phyloP scores from a whole-genome alignment of 805 yeast genomes.

The Candida maris region DNA sequence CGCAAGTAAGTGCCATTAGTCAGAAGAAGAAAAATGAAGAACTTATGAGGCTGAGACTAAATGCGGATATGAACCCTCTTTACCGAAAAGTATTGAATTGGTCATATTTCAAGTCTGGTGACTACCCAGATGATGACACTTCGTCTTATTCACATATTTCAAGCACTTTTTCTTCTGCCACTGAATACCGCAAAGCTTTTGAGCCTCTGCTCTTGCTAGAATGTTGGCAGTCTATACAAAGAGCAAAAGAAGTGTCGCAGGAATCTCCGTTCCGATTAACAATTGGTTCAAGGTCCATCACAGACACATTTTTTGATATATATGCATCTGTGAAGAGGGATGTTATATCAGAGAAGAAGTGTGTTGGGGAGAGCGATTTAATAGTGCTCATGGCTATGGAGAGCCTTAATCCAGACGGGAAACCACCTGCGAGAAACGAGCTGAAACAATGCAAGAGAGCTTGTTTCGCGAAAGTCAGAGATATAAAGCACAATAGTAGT shows the following conservation, averaged over 20 bases:
- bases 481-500: constrained; percentile 59
- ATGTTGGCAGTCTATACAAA: constrained; percentile 87
- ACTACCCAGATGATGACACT: constrained; percentile 49
- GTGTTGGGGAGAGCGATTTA: constrained; percentile 71
- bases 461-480: constrained; percentile 78
- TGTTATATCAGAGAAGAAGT: constrained; percentile 45
- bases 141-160: constrained; percentile 44
- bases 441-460: constrained; percentile 32
- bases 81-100: constrained; percentile 68
- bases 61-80: constrained; percentile 73
- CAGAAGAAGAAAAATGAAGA: constrained; percentile 60
- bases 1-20: constrained; percentile 33
- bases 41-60: constrained; percentile 72
- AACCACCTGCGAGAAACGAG: constrained; percentile 15
- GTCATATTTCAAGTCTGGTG: constrained; percentile 60
- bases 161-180: constrained; percentile 51
- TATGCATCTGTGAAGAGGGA: constrained; percentile 64
- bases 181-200: constrained; percentile 65
- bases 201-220: constrained; percentile 83
- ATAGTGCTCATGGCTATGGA: constrained; percentile 58
- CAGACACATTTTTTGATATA: constrained; percentile 85
- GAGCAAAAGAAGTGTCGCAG: constrained; percentile 60
- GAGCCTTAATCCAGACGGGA: constrained; percentile 30
- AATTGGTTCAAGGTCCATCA: constrained; percentile 76
- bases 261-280: constrained; percentile 61